Percentiles rank a stretch among this genome's conserved stretches.
These are phyloP conservation scores for Albifimbria verrucaria DNA, from an alignment of 2,329 filamentous ascomycete genomes.

Conservation along the genomic window DNA sequence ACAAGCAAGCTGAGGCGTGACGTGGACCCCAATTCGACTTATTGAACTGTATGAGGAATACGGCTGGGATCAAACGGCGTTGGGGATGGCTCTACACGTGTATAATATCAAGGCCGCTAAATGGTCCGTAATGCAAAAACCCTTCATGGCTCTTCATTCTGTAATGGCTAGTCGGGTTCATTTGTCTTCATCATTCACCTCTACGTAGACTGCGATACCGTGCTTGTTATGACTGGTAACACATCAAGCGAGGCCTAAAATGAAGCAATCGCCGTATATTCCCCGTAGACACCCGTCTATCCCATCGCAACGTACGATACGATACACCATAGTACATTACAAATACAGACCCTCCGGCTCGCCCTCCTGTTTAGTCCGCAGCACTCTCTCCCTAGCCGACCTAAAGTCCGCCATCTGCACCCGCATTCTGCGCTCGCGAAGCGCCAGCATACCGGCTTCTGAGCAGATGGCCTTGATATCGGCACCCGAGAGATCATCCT, in stretches of 20 bases:
- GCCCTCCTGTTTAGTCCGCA: conserved; percentile 98
- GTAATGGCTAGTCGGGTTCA: too few species aligned
- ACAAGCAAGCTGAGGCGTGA: conserved; percentile 3
- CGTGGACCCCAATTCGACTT: not conserved
- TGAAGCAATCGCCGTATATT: not conserved
- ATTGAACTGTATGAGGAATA: too few species aligned
- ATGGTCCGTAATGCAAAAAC: too few species aligned
- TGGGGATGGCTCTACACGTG: too few species aligned
- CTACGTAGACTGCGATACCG: too few species aligned
- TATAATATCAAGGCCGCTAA: too few species aligned
- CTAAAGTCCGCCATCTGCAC: conserved; percentile 99
- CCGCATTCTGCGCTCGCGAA: conserved; percentile 93
- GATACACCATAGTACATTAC: conserved; percentile 50
- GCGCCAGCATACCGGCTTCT: conserved; percentile 89
- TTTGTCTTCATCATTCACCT: too few species aligned
- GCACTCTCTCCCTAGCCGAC: conserved; percentile 83
- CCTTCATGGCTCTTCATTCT: too few species aligned
- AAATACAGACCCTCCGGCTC: conserved; percentile 98
- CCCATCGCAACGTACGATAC: conserved; percentile 1
- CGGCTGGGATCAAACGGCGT: too few species aligned
- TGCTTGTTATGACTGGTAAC: too few species aligned
- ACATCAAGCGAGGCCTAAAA: too few species aligned
- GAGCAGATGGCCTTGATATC: conserved; percentile 99
- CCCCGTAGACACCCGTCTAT: not conserved
- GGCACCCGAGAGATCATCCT: conserved; percentile 94